Evolutionary conservation across 1,284 basidiomycete genomes (phyloP).

Genomic region (Mycosarcoma mackinlayi): DNA sequence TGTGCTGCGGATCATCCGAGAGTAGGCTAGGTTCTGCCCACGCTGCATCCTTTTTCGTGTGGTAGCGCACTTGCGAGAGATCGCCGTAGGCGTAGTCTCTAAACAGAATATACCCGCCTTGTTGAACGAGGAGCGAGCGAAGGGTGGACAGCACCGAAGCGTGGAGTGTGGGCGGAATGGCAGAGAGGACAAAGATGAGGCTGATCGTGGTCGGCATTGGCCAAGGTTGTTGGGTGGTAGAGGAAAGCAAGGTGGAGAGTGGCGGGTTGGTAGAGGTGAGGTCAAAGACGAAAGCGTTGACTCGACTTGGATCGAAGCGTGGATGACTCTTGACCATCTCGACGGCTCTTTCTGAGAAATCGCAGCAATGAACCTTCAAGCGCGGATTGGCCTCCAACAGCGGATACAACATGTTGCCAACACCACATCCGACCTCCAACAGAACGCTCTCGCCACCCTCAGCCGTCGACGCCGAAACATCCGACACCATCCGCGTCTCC

Average conservation of each 20-base stretch:
- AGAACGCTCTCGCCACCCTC: constrained; percentile 40
- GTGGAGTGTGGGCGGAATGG: constrained; percentile 67
- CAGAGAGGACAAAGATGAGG: constrained; percentile 68
- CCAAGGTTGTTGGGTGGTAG: constrained; percentile 10
- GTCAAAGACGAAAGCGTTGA: constrained; percentile 68
- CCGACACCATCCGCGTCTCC: constrained; percentile 19
- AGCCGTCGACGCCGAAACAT: too few relatives aligned
- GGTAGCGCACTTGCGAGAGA: constrained; percentile 68
- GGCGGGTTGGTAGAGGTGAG: constrained; percentile 34
- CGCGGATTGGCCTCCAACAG: constrained; percentile 48
- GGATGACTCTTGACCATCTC: constrained; percentile 64
- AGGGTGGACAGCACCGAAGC: constrained; percentile 16
- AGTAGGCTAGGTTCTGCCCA: constrained; percentile 68
- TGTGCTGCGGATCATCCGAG: constrained; percentile 24
- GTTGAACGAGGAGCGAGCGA: constrained; percentile 2
- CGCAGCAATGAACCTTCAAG: constrained; percentile 65
- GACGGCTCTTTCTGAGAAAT: constrained; percentile 64
- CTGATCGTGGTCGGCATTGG: constrained; percentile 55
- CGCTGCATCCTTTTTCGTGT: constrained; percentile 58
- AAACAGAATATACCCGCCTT: constrained; percentile 59
- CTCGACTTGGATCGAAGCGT: constrained; percentile 38
- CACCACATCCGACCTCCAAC: constrained; percentile 67
- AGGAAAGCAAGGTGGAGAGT: constrained; percentile 8
- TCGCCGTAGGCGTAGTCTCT: constrained; percentile 69
- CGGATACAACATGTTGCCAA: constrained; percentile 66